Percentiles rank a stretch among this genome's conserved stretches.
Conservation (phyloP, 768 basidiomycete genomes). For the Lactarius hatsudake region DNA sequence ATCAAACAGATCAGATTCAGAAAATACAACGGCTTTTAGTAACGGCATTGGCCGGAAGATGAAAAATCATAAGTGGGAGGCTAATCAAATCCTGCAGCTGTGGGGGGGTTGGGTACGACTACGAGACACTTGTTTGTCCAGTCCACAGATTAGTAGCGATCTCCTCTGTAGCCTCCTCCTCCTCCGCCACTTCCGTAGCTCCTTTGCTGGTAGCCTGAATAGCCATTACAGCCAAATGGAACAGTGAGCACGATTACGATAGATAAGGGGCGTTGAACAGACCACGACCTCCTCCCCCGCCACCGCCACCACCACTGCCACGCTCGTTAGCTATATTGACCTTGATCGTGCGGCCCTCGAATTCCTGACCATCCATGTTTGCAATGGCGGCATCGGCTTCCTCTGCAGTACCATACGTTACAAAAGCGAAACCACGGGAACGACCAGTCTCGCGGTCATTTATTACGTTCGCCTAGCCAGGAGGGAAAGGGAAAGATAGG, state of each 20-base stretch:
- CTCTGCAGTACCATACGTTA: conserved; percentile 56
- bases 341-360: conserved; percentile 89
- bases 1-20: not conserved
- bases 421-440: conserved; percentile 96
- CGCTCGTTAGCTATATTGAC: conserved; percentile 78
- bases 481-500: conserved; percentile 28
- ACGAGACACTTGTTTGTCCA: not conserved
- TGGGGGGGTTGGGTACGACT: not conserved
- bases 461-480: conserved; percentile 85
- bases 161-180: not conserved
- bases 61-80: not conserved
- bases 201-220: conserved; percentile 26
- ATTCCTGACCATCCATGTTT: conserved; percentile 81
- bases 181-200: conserved; percentile 21
- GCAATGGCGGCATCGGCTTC: conserved; percentile 81
- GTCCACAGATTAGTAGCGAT: not conserved
- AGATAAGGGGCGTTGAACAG: conserved; percentile 31
- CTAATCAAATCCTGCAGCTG: not conserved
- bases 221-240: not conserved
- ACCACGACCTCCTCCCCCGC: conserved; percentile 34
- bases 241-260: not conserved
- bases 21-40: not conserved
- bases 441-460: conserved; percentile 96
- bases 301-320: conserved; percentile 43
- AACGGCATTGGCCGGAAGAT: not conserved